Conservation (phyloP, 495 filamentous ascomycete species). For the Xylaria venustula region DNA sequence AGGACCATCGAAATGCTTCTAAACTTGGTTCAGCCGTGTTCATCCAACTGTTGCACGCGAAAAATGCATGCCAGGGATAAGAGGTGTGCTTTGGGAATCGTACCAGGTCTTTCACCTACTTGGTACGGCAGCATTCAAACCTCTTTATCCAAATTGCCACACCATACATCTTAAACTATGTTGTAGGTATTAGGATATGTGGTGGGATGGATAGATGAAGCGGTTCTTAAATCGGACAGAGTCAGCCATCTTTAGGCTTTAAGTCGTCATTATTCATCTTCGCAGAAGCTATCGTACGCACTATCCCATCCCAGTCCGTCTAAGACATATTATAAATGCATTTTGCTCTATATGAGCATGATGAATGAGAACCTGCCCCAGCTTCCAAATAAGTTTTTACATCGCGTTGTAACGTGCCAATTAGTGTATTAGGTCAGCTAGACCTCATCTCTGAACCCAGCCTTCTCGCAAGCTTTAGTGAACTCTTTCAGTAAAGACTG, state of each 20-base stretch:
- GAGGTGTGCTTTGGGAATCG: no score
- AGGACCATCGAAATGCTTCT: neutral
- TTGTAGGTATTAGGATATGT: neutral
- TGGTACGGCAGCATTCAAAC: neutral
- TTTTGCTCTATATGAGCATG: no score
- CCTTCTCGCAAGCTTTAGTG: slow-evolving; percentile 21
- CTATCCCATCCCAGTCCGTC: no score
- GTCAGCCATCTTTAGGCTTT: no score
- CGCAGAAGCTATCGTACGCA: no score
- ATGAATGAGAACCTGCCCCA: neutral
- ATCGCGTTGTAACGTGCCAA: no score
- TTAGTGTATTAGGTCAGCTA: no score
- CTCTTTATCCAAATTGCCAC: slow-evolving; percentile 7
- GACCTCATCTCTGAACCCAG: no score
- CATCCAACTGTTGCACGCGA: neutral
- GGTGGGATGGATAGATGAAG: no score
- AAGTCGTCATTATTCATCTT: no score
- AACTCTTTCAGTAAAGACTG: slow-evolving; percentile 32
- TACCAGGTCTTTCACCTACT: neutral
- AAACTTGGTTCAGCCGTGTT: neutral
- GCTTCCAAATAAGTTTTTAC: neutral
- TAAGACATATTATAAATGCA: no score
- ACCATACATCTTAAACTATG: neutral
- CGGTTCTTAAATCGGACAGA: no score
- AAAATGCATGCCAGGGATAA: neutral